A percentile compares a stretch with the other conserved stretches of the same genome.
phyloP scores from a whole-genome alignment of 2,329 filamentous ascomycete species.

The Verticillium zaregamsianum region DNA sequence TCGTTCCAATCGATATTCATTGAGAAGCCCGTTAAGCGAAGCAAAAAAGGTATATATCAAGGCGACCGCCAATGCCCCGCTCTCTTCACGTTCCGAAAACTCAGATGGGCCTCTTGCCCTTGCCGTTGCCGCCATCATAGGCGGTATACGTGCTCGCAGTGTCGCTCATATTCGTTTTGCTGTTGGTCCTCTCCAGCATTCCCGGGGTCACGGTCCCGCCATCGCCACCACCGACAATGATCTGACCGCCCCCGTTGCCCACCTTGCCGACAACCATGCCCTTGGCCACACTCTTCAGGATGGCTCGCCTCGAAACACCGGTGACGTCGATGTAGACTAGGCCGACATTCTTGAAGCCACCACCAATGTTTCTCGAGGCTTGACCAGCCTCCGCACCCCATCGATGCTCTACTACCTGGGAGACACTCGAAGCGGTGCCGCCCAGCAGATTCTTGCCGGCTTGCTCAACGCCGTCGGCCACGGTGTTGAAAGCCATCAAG shows the following conservation, averaged over 20 bases:
- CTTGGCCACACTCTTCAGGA: constrained; percentile 93
- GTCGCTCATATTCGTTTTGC: constrained; percentile 15
- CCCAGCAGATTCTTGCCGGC: constrained; percentile 74
- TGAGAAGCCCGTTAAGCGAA: neutral
- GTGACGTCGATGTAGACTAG: constrained; percentile 96
- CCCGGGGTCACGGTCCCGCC: constrained; percentile 19
- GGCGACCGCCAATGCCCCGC: neutral
- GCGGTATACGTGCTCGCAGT: constrained; percentile 22
- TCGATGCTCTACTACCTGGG: constrained; percentile 80
- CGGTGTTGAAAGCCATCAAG: constrained; percentile 91
- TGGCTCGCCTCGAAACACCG: constrained; percentile 81
- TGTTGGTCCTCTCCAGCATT: constrained; percentile 16
- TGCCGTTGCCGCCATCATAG: constrained; percentile 16
- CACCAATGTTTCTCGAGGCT: constrained; percentile 70
- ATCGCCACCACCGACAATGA: constrained; percentile 66
- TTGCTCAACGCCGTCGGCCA: constrained; percentile 90
- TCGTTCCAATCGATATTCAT: neutral
- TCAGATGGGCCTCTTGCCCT: constrained; percentile 24
- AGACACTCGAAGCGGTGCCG: constrained; percentile 73
- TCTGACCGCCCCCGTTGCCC: constrained; percentile 65
- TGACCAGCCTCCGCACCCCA: constrained; percentile 84
- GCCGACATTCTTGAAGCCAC: constrained; percentile 92
- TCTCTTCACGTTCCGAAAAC: neutral
- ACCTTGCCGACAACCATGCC: constrained; percentile 89
- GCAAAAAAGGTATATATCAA: neutral